Percentiles rank a stretch among this genome's conserved stretches.
phyloP scores from a whole-genome alignment of 306 rosid species.

The Trifolium dubium region DNA sequence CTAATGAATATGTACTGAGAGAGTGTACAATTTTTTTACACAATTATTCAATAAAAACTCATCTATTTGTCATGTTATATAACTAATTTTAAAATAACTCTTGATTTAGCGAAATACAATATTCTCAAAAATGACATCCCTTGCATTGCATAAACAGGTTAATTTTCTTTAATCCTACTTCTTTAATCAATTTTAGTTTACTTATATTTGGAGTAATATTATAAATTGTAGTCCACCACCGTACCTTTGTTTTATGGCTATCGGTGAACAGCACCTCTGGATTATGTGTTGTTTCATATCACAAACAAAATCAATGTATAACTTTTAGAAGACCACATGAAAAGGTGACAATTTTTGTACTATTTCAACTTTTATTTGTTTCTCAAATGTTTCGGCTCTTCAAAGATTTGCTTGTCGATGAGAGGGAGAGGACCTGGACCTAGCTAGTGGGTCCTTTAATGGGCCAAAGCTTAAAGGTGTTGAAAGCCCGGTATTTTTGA shows the following conservation, averaged over 20 bases:
- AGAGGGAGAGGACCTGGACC: constrained; percentile 1
- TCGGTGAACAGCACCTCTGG: neutral
- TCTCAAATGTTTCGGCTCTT: constrained; percentile 24
- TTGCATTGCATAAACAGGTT: too few species aligned
- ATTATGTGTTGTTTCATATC: neutral
- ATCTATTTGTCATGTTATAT: too few species aligned
- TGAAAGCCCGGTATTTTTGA: neutral
- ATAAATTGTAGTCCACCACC: neutral
- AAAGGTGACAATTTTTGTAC: neutral
- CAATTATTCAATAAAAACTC: too few species aligned
- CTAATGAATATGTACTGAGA: too few species aligned
- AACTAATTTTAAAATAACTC: too few species aligned
- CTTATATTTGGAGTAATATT: too few species aligned
- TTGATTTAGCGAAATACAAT: too few species aligned
- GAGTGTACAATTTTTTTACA: too few species aligned
- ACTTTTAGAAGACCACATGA: neutral
- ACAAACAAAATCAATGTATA: neutral
- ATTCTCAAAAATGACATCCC: too few species aligned
- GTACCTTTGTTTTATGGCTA: neutral
- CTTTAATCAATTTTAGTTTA: too few species aligned
- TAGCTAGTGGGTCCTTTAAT: neutral
- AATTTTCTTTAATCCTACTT: too few species aligned
- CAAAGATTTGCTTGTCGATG: neutral
- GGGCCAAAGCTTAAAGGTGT: neutral
- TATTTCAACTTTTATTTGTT: neutral